A percentile compares a stretch with the other conserved stretches of the same genome.
Conservation (phyloP, 148 eudicot species). For the Cornus suecica region DNA sequence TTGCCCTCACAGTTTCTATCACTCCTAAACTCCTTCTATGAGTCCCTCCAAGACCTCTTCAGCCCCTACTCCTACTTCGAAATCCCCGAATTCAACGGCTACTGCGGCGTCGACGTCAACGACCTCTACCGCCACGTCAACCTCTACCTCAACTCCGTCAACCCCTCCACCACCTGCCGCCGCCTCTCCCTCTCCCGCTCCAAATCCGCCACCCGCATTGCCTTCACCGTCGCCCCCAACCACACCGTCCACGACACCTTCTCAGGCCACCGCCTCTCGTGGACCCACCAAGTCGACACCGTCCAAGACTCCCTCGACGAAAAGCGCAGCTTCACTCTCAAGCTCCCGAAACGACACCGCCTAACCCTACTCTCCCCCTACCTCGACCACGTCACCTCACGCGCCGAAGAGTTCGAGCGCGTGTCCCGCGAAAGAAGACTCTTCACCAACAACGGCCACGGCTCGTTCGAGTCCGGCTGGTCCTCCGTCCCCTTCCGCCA, state of each 20-base stretch:
- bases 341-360: constrained; percentile 27
- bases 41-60: constrained; percentile 28
- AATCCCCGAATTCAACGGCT: constrained; percentile 37
- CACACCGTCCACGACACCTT: constrained; percentile 26
- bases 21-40: constrained; percentile 20
- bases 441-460: constrained; percentile 31
- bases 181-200: constrained; percentile 35
- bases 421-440: constrained; percentile 28
- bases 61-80: constrained; percentile 33
- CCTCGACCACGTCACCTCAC: constrained; percentile 21
- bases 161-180: constrained; percentile 30
- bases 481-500: constrained; percentile 37
- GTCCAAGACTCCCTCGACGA: constrained; percentile 32
- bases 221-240: constrained; percentile 35
- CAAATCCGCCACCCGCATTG: constrained; percentile 28
- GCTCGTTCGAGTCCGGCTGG: constrained; percentile 36
- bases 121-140: constrained; percentile 35
- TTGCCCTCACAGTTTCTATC: constrained; percentile 30
- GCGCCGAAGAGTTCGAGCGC: constrained; percentile 29
- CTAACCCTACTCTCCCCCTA: constrained; percentile 14
- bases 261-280: constrained; percentile 22
- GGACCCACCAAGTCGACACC: constrained; percentile 35
- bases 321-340: constrained; percentile 36
- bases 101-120: constrained; percentile 33
- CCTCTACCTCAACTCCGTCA: constrained; percentile 35